phyloP scores from a whole-genome alignment of 2,329 filamentous ascomycete genomes.

The Fusarium dlaminii region DNA sequence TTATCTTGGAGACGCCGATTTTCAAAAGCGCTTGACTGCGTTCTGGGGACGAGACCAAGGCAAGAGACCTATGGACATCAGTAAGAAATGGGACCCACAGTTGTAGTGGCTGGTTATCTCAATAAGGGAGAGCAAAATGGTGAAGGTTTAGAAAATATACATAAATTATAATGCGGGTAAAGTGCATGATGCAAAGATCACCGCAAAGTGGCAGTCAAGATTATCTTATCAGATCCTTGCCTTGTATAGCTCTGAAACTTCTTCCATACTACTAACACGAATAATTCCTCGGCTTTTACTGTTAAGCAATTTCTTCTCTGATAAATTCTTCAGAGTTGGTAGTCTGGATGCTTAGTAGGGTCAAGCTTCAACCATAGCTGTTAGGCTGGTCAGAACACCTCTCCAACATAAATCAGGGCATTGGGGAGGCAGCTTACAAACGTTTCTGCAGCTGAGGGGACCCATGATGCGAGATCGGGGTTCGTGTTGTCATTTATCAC shows the following conservation, averaged over 20 bases:
- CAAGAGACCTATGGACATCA: neutral
- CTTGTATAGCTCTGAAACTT: neutral
- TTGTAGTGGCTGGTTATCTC: neutral
- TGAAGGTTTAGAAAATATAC: neutral
- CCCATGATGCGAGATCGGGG: too few species aligned
- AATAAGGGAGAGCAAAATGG: neutral
- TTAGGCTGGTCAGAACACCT: too few species aligned
- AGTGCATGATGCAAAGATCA: rapidly evolving
- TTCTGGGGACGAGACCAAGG: neutral
- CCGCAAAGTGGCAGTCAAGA: rapidly evolving
- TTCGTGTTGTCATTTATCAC: too few species aligned
- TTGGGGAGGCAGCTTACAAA: too few species aligned
- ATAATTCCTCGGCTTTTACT: rapidly evolving
- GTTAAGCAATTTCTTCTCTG: too few species aligned
- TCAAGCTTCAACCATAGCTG: too few species aligned
- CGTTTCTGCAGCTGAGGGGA: too few species aligned
- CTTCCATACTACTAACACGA: rapidly evolving
- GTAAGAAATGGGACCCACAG: neutral
- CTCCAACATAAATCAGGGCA: too few species aligned
- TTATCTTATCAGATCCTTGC: neutral
- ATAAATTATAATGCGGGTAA: rapidly evolving
- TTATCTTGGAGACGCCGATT: neutral
- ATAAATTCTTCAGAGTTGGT: too few species aligned
- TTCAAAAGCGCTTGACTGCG: neutral
- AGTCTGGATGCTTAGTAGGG: too few species aligned